phyloP scores from a whole-genome alignment of 768 basidiomycete genomes.

The Lentinus brumalis region DNA sequence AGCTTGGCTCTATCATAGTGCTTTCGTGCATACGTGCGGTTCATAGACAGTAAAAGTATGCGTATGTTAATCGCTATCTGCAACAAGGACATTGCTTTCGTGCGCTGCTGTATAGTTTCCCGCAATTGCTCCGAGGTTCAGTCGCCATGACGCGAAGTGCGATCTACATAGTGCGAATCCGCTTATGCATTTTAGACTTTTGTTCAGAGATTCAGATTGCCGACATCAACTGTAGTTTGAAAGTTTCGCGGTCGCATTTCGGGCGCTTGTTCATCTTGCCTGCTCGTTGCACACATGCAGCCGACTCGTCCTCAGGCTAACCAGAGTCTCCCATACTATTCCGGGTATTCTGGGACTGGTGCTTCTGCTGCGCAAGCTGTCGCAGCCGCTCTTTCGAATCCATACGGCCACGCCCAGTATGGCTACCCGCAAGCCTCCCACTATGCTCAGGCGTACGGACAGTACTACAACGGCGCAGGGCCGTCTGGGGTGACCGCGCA shows the following conservation, averaged over 20 bases:
- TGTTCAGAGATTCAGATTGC: background rate
- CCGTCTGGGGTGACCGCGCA: slow-evolving; percentile 29
- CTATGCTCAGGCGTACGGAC: slow-evolving; percentile 35
- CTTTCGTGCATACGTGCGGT: slow-evolving; percentile 31
- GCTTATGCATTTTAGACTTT: background rate
- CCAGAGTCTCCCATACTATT: background rate
- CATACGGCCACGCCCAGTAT: slow-evolving; percentile 26
- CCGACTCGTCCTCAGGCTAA: slow-evolving; percentile 5
- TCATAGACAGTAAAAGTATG: slow-evolving; percentile 37
- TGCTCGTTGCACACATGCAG: slow-evolving; percentile 5
- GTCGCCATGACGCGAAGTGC: background rate
- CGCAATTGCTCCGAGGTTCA: background rate
- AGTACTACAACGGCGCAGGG: slow-evolving; percentile 17
- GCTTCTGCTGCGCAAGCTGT: slow-evolving; percentile 26
- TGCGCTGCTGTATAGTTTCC: background rate
- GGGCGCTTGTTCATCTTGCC: slow-evolving; percentile 5
- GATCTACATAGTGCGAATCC: background rate
- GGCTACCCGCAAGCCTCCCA: slow-evolving; percentile 31
- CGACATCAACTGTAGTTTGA: background rate
- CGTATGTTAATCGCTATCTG: slow-evolving; percentile 32
- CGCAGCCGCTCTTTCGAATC: slow-evolving; percentile 29
- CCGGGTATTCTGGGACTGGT: background rate
- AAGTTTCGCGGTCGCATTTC: slow-evolving; percentile 8
- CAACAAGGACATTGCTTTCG: slow-evolving; percentile 21
- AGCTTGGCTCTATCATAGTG: slow-evolving; percentile 23